Percentiles rank a stretch among this genome's conserved stretches.
phyloP scores from a whole-genome alignment of 2,329 filamentous ascomycete species.

The Aspergillus amoenus region DNA sequence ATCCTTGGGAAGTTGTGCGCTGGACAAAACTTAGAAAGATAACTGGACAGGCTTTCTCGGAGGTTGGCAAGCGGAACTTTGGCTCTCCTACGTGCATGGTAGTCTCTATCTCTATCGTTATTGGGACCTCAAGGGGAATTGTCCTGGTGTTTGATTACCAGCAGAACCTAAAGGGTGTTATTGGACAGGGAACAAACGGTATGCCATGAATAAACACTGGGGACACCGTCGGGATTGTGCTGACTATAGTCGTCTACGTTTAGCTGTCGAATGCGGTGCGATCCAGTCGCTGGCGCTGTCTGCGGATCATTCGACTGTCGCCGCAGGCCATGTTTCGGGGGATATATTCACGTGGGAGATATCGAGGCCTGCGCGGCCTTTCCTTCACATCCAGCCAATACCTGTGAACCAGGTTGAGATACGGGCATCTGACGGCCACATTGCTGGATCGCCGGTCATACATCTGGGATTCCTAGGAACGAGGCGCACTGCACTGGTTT shows the following conservation, averaged over 20 bases:
- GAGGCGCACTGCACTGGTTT: constrained; percentile 89
- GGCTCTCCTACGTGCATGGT: constrained; percentile 86
- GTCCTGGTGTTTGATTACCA: constrained; percentile 97
- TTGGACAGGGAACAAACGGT: constrained; percentile 91
- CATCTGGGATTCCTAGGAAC: constrained; percentile 95
- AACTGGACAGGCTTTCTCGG: constrained; percentile 85
- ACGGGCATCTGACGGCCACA: constrained; percentile 76
- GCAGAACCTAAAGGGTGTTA: constrained; percentile 89
- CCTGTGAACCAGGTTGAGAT: constrained; percentile 64
- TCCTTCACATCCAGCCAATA: constrained; percentile 80
- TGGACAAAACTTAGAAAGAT: constrained; percentile 95
- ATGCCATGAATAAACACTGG: constrained; percentile 23
- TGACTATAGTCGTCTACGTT: background rate
- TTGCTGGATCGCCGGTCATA: constrained; percentile 72
- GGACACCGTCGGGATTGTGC: background rate
- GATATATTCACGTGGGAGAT: constrained; percentile 98
- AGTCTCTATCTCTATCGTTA: constrained; percentile 80
- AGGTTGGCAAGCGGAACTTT: constrained; percentile 88
- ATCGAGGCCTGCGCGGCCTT: constrained; percentile 75
- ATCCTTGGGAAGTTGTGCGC: constrained; percentile 94
- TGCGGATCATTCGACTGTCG: constrained; percentile 89
- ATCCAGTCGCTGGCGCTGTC: constrained; percentile 87
- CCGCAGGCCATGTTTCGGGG: constrained; percentile 83
- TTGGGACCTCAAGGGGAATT: constrained; percentile 92
- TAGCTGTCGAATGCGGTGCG: constrained; percentile 85